Percentiles rank a stretch among this genome's conserved stretches.
These are phyloP conservation scores for Neonectria ditissima DNA, from an alignment of 2,329 filamentous ascomycete genomes.

Conservation along the genomic window DNA sequence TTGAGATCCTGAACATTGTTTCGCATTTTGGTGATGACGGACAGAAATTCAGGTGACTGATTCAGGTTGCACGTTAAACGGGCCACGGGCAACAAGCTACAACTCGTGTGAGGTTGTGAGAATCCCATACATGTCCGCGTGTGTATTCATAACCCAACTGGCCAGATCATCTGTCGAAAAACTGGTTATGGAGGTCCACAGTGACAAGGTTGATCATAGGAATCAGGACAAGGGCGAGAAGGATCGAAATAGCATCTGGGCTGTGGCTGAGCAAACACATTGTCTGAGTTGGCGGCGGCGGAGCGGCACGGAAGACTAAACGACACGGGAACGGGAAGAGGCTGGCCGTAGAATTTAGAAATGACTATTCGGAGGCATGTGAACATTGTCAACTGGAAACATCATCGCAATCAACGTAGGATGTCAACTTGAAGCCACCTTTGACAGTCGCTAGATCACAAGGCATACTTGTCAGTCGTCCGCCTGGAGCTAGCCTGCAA, in stretches of 20 bases:
- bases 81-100: not conserved
- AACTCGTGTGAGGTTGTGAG: not conserved
- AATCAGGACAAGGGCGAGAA: constrained; percentile 6
- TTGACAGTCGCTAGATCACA: too few relatives aligned
- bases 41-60: too few relatives aligned
- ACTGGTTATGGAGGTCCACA: not conserved
- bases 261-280: constrained; percentile 37
- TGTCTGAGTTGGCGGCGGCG: constrained; percentile 16
- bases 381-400: not conserved
- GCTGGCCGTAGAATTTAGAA: not conserved
- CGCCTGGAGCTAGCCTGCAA: too few relatives aligned
- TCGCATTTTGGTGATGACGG: not conserved
- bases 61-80: not conserved
- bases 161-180: not conserved
- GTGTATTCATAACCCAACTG: not conserved
- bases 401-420: not conserved
- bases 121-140: not conserved
- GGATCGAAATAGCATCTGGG: constrained; percentile 39
- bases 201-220: not conserved
- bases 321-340: not conserved
- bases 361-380: not conserved
- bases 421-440: not conserved
- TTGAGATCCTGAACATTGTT: not conserved
- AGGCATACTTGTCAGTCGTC: too few relatives aligned
- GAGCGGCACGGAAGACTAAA: constrained; percentile 15